These are phyloP conservation scores for Selaginella moellendorffii DNA, from an alignment of 75 land plant genomes.

Conservation along the genomic window DNA sequence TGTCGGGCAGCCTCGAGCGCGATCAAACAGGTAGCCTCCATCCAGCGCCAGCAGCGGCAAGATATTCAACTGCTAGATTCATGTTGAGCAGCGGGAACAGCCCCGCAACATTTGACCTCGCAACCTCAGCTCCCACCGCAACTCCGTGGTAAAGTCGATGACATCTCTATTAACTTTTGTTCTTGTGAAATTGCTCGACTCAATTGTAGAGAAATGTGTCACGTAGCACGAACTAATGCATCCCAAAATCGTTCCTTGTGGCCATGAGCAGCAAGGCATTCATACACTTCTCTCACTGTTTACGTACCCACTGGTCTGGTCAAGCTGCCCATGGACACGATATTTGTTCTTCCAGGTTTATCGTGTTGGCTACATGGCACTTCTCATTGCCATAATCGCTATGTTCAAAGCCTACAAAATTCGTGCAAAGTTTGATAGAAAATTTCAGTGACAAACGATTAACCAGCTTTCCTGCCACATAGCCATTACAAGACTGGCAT, in stretches of 20 bases:
- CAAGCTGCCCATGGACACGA: conserved; percentile 59
- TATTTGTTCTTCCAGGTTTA: conserved; percentile 31
- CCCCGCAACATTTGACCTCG: conserved; percentile 54
- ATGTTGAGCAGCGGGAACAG: conserved; percentile 69
- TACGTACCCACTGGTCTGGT: conserved; percentile 69
- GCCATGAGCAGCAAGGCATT: conserved; percentile 49
- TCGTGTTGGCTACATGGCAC: conserved; percentile 35
- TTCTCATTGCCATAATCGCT: conserved; percentile 27
- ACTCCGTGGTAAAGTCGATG: conserved; percentile 27
- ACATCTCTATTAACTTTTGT: no score
- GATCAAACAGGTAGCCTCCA: conserved; percentile 67
- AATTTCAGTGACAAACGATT: no score
- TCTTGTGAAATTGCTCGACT: conserved; percentile 54
- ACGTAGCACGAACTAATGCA: conserved; percentile 40
- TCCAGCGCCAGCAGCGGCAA: conserved; percentile 89
- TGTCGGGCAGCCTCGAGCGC: conserved; percentile 62
- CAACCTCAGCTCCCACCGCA: conserved; percentile 94
- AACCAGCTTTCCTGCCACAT: no score
- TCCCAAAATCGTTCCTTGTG: neutral
- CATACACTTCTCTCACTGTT: neutral
- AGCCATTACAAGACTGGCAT: no score
- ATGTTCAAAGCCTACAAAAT: conserved; percentile 25
- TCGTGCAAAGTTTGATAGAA: conserved; percentile 54
- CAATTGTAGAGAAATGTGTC: conserved; percentile 72
- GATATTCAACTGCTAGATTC: conserved; percentile 86